Conservation (phyloP, 495 filamentous ascomycete genomes). For the Tuber calosporum region DNA sequence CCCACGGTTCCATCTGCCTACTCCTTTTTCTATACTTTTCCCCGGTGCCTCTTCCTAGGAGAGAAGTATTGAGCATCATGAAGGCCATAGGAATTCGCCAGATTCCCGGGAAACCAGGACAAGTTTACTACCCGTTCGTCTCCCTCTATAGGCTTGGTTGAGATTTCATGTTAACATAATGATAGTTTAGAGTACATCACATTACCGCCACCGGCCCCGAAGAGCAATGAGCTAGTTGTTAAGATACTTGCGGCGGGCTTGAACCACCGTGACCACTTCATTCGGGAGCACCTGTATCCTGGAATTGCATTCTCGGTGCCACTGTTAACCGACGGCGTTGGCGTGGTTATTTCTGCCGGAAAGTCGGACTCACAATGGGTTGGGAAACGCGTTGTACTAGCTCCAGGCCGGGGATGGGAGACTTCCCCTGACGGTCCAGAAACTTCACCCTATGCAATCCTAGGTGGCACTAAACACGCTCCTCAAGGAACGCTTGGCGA, state of each 20-base stretch:
- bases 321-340: constrained; percentile 71
- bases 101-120: constrained; percentile 66
- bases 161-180: background rate
- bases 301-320: constrained; percentile 67
- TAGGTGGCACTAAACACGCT: constrained; percentile 61
- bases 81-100: constrained; percentile 46
- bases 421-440: constrained; percentile 66
- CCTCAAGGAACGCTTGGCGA: constrained; percentile 61
- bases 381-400: constrained; percentile 64
- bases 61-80: constrained; percentile 11
- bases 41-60: background rate
- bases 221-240: constrained; percentile 59
- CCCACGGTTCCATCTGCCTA: background rate
- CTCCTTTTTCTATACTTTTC: background rate
- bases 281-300: constrained; percentile 85
- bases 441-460: constrained; percentile 54
- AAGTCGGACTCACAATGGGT: constrained; percentile 50
- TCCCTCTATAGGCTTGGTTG: constrained; percentile 15
- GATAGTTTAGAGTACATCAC: constrained; percentile 13
- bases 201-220: constrained; percentile 54
- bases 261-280: constrained; percentile 89
- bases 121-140: constrained; percentile 71
- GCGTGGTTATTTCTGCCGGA: constrained; percentile 59
- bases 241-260: constrained; percentile 67
- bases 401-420: constrained; percentile 69